phyloP scores from a whole-genome alignment of 140 eudicot species.

The Anethum foeniculum region DNA sequence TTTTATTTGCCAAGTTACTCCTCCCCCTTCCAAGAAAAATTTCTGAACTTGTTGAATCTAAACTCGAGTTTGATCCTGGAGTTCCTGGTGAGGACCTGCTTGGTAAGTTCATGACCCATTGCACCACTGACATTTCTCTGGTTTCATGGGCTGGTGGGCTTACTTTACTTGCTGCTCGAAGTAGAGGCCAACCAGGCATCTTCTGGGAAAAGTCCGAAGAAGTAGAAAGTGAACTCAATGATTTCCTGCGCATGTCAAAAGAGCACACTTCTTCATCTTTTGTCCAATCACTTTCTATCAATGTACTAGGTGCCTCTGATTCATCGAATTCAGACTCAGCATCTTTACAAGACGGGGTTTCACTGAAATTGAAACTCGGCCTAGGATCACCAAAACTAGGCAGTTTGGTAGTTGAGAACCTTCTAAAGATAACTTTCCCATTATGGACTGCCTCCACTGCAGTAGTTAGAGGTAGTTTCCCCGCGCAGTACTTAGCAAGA shows the following conservation, averaged over 20 bases:
- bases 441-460: conserved; percentile 70
- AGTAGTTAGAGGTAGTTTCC: conserved; percentile 56
- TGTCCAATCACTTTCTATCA: background rate
- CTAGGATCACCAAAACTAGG: conserved; percentile 64
- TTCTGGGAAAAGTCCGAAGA: conserved; percentile 47
- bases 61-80: conserved; percentile 38
- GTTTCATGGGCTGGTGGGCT: conserved; percentile 51
- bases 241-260: conserved; percentile 23
- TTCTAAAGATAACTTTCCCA: conserved; percentile 73
- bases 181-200: conserved; percentile 95
- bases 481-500: conserved; percentile 78
- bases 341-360: conserved; percentile 30
- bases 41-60: conserved; percentile 35
- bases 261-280: conserved; percentile 33
- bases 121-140: conserved; percentile 88
- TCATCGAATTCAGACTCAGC: conserved; percentile 61
- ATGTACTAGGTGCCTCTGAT: conserved; percentile 41
- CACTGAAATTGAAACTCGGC: conserved; percentile 44
- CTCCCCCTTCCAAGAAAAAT: conserved; percentile 27
- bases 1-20: conserved; percentile 18
- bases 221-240: conserved; percentile 51
- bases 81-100: conserved; percentile 51
- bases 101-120: conserved; percentile 96
- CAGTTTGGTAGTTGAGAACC: conserved; percentile 40
- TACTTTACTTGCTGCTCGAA: conserved; percentile 46